Evolutionary conservation across 108 stramenopile genomes (phyloP).

Genomic region (Pseudonitzschia multistriata): DNA sequence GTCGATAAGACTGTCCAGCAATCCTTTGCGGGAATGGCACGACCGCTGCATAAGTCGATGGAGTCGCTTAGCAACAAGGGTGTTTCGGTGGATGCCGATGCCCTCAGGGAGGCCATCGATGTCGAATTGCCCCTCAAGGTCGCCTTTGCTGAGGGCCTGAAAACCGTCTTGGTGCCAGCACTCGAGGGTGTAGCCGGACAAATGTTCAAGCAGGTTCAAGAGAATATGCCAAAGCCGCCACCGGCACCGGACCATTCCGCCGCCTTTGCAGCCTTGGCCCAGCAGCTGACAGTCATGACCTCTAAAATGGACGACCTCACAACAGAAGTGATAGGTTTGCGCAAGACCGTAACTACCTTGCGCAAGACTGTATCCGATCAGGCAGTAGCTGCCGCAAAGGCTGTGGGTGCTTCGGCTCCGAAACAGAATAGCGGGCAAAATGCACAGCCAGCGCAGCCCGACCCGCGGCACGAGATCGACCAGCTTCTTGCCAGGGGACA

Average conservation of each 20-base stretch:
- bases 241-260: slow-evolving; percentile 24
- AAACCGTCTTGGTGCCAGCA: slow-evolving; percentile 71
- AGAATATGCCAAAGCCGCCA: slow-evolving; percentile 35
- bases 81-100: slow-evolving; percentile 41
- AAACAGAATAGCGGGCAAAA: not conserved
- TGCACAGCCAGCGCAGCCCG: not conserved
- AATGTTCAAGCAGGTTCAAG: slow-evolving; percentile 60
- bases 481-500: slow-evolving; percentile 40
- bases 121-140: slow-evolving; percentile 45
- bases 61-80: slow-evolving; percentile 50
- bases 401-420: not conserved
- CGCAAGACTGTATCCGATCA: slow-evolving; percentile 9
- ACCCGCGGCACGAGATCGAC: slow-evolving; percentile 52
- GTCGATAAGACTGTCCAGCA: slow-evolving; percentile 42
- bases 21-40: slow-evolving; percentile 39
- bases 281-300: slow-evolving; percentile 54
- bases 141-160: slow-evolving; percentile 54
- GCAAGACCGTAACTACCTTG: slow-evolving; percentile 29
- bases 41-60: slow-evolving; percentile 46
- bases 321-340: slow-evolving; percentile 54
- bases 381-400: slow-evolving; percentile 3
- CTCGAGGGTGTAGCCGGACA: slow-evolving; percentile 67
- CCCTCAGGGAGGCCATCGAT: slow-evolving; percentile 42
- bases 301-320: slow-evolving; percentile 54
- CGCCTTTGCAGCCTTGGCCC: slow-evolving; percentile 22